Base-by-base conservation (phyloP, 306 rosid species). In the Inga laurina region DNA sequence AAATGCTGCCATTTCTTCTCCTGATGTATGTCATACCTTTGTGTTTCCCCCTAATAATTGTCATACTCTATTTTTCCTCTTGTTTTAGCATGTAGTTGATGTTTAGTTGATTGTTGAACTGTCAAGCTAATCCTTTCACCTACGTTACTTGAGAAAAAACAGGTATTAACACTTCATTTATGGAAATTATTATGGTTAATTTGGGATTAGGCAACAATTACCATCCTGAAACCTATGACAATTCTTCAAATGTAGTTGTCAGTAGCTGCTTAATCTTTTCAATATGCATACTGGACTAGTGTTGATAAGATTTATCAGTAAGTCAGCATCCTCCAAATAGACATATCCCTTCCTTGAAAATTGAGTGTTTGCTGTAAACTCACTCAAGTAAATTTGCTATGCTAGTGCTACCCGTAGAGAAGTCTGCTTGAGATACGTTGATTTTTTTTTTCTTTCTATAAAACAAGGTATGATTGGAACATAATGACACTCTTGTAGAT, bases 1-100 rank as follows among this genome's bases (percentile, higher is more conserved):
- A 86, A 97, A 90, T 87, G 92, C 97, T 76, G 88, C 99, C 68
- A 44, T 90, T 72, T 92, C 95, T 83, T 87, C 95, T 74, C 98
- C 98, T 41, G 89, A 97, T 86, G 99, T 97, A 81, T 27, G 76
- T 44, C 12, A 72, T 43, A 44, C 39, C 69, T 76, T 16, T 70
- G 64, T 68, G 34, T 32, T 39, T 14, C 54, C n/a, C 27, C 39
- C 79, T 39, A 65, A 72, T 72, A 76, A 81, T 68, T 80, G 59
- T 18, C 45, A 44, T 76, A 22, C 64, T 10, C 68, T 62, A 49
- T 71, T 82, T 79, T 74, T 22, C 51, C 15, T 71, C 73, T 70
- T 82, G 57, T 27, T 72, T 45, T 2, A 22, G 12, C 15, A 65
- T 57, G 32, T 73, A 19, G 22, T 21, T n/a, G 34, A 48, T 72